A percentile compares a stretch with the other conserved stretches of the same genome.
Evolutionary conservation across 129 eudicot genomes (phyloP).

Genomic region (sunflower (Helianthus annuus)): HanXRQr2.0-SUNRISE NC_035436.2:13630743-13631242

Average conservation of each 20-base stretch:
- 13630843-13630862: not conserved
- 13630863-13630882: not conserved
- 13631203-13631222: not conserved
- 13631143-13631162: not conserved
- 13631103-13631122: not conserved
- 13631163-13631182: not conserved
- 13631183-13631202: not conserved
- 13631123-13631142: not conserved
- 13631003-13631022: not conserved
- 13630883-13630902: not conserved
- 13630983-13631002: not conserved
- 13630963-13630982: not conserved
- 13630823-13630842: not conserved
- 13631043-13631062: constrained; percentile 2
- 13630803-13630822: not conserved
- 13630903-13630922: not conserved
- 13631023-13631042: not conserved
- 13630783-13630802: not conserved
- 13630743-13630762: constrained; percentile 1
- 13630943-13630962: not conserved
- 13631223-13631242: not conserved
- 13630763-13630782: not conserved
- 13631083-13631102: constrained; percentile 5
- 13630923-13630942: not conserved
- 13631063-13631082: constrained; percentile 5